Percentiles rank a stretch among this genome's conserved stretches.
Evolutionary conservation across 2,329 filamentous ascomycete genomes (phyloP).

Genomic region (Hypoxylon sp.): DNA sequence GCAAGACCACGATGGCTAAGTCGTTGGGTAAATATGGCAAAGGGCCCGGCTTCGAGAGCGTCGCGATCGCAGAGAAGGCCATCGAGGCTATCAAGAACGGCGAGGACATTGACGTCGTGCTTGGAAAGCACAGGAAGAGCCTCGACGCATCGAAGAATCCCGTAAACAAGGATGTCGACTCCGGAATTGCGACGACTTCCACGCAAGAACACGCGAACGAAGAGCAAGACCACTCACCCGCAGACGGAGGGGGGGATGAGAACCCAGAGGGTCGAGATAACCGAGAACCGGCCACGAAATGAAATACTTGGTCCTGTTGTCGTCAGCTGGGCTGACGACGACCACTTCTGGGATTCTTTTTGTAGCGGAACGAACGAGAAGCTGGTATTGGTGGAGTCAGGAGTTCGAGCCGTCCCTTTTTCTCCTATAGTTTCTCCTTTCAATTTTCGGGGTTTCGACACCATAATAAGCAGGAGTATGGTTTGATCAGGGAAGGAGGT

Average conservation of each 20-base stretch:
- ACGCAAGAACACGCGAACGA: neutral
- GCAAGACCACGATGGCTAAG: constrained; percentile 46
- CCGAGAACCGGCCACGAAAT: neutral
- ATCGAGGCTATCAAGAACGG: constrained; percentile 57
- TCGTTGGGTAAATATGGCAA: constrained; percentile 50
- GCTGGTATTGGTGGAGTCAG: neutral
- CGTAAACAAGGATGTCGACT: neutral
- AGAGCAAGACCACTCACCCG: neutral
- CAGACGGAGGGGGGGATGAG: neutral
- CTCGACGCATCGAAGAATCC: constrained; percentile 11
- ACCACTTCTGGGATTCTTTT: neutral
- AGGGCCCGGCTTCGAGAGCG: constrained; percentile 58
- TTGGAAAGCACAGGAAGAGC: constrained; percentile 30
- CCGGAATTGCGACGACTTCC: neutral
- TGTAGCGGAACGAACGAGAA: neutral
- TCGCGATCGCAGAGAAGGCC: constrained; percentile 55
- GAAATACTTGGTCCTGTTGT: neutral
- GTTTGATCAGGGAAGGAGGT: neutral
- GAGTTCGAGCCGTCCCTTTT: neutral
- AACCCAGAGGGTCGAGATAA: neutral
- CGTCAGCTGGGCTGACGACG: neutral
- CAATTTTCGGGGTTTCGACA: neutral
- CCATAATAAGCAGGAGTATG: neutral
- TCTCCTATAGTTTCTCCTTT: neutral
- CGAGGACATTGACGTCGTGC: constrained; percentile 48